A percentile compares a stretch with the other conserved stretches of the same genome.
phyloP scores from a whole-genome alignment of 345 rosid genomes.

The Pistacia vera region DNA sequence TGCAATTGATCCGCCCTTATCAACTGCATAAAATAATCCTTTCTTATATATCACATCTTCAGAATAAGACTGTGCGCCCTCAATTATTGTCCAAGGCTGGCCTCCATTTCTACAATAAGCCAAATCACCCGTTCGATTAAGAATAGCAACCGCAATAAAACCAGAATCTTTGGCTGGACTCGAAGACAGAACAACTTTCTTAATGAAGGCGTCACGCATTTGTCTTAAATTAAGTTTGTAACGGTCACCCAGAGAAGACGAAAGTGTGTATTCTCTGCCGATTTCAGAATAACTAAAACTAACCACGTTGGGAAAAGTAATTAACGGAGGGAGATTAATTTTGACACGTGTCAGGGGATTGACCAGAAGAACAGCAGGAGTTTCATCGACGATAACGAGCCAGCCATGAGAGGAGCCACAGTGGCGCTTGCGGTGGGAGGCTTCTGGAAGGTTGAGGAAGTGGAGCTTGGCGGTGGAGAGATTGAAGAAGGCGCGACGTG shows the following conservation, averaged over 20 bases:
- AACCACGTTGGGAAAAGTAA: constrained; percentile 51
- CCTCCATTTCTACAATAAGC: constrained; percentile 50
- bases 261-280: constrained; percentile 51
- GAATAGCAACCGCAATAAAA: constrained; percentile 48
- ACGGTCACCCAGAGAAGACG: constrained; percentile 18
- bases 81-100: constrained; percentile 37
- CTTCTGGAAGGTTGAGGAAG: constrained; percentile 42
- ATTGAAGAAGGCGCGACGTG: constrained; percentile 45
- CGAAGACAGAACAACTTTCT: constrained; percentile 50
- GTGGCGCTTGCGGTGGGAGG: constrained; percentile 36
- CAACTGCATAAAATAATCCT: constrained; percentile 46
- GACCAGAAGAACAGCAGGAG: constrained; percentile 41
- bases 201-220: constrained; percentile 57
- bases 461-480: constrained; percentile 39
- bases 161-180: constrained; percentile 36
- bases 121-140: constrained; percentile 32
- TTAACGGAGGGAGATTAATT: constrained; percentile 44
- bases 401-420: constrained; percentile 72
- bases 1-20: constrained; percentile 39
- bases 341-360: constrained; percentile 53
- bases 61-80: constrained; percentile 30
- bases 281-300: constrained; percentile 41
- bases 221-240: constrained; percentile 34
- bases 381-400: constrained; percentile 51
- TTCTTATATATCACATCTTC: constrained; percentile 49